Conservation (phyloP, 148 eudicot genomes). For the Euryodendron excelsum region DNA sequence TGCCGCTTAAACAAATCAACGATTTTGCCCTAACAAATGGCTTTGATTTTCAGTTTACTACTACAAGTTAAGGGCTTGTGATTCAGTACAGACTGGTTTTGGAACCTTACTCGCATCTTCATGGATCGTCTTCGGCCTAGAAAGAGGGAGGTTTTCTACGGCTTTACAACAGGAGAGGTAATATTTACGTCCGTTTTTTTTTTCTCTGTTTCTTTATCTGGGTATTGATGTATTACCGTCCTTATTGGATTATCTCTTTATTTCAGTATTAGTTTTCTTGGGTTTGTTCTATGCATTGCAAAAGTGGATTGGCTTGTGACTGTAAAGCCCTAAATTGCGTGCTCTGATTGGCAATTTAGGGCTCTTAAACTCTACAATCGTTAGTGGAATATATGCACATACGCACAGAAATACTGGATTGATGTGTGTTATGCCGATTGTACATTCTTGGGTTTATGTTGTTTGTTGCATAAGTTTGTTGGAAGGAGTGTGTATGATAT, state of each 20-base stretch:
- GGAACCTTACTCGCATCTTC: neutral
- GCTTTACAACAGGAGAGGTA: slow-evolving; percentile 64
- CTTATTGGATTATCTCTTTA: no score
- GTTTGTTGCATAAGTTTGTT: neutral
- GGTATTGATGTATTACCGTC: neutral
- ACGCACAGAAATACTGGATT: no score
- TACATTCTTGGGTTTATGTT: neutral
- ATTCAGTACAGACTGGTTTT: neutral
- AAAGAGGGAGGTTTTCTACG: slow-evolving; percentile 37
- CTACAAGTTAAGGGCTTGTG: neutral
- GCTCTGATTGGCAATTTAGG: neutral
- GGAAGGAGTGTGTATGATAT: no score
- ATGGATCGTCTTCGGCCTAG: slow-evolving; percentile 55
- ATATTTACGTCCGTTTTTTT: neutral
- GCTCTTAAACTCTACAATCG: no score
- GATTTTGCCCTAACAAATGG: neutral
- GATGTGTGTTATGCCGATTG: neutral
- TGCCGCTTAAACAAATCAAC: neutral
- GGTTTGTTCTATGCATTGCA: neutral
- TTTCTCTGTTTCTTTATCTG: slow-evolving; percentile 9
- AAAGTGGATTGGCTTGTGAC: neutral
- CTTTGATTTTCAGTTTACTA: neutral
- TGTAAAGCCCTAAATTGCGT: neutral
- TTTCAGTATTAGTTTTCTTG: no score
- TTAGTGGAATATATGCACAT: no score